Evolutionary conservation across 495 filamentous ascomycete species (phyloP).

Genomic region (Apiosordaria backusii): DNA sequence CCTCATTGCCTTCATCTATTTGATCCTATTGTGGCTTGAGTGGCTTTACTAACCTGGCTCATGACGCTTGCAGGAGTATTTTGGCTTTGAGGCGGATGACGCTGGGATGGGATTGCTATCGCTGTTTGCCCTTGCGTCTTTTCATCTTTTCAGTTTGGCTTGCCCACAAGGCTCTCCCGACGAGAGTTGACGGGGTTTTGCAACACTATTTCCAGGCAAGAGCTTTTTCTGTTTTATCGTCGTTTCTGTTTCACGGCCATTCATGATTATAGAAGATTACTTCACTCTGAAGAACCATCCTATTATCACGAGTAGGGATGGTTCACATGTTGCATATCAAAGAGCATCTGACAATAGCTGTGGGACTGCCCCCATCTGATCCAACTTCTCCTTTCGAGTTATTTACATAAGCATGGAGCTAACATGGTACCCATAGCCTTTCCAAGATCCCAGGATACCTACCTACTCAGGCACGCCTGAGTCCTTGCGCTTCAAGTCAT

Average conservation of each 20-base stretch:
- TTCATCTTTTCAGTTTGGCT: too few relatives aligned
- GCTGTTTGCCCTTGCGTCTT: too few relatives aligned
- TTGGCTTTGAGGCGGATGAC: not conserved
- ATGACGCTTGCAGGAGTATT: not conserved
- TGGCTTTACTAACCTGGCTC: not conserved
- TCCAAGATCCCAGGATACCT: too few relatives aligned
- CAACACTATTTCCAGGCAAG: not conserved
- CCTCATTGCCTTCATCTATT: not conserved
- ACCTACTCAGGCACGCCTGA: too few relatives aligned
- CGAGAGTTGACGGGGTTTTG: too few relatives aligned
- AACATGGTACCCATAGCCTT: too few relatives aligned
- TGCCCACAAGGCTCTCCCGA: too few relatives aligned
- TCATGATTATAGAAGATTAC: too few relatives aligned
- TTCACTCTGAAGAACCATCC: not conserved
- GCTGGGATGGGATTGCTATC: too few relatives aligned
- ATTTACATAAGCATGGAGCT: not conserved
- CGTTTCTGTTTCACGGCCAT: not conserved
- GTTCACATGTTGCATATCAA: not conserved
- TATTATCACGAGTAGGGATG: not conserved
- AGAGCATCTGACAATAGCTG: not conserved
- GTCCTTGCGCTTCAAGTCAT: too few relatives aligned
- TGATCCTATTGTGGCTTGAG: too few relatives aligned
- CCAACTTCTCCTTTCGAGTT: not conserved
- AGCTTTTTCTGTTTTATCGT: not conserved
- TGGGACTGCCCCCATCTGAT: not conserved